Conservation (phyloP, 495 filamentous ascomycete genomes). For the Polyplosphaeria fusca region DNA sequence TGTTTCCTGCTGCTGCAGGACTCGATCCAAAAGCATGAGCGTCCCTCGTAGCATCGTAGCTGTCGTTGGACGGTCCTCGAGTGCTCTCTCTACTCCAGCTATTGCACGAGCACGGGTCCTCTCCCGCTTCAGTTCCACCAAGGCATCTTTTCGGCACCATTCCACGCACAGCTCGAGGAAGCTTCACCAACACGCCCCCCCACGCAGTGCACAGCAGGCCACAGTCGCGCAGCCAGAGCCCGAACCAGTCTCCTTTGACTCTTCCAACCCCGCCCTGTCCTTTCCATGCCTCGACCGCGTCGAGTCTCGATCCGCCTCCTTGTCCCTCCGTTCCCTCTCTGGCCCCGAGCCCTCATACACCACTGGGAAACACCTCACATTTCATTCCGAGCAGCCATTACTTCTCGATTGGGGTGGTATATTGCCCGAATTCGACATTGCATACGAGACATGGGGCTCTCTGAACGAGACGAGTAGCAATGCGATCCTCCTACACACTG, state of each 20-base stretch:
- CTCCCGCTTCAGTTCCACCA: neutral
- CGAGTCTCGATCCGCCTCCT: conserved; percentile 76
- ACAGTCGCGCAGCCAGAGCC: conserved; percentile 2
- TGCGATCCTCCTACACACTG: conserved; percentile 88
- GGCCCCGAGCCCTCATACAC: conserved; percentile 96
- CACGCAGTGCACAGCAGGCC: conserved; percentile 21
- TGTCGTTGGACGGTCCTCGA: neutral
- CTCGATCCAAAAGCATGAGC: conserved; percentile 14
- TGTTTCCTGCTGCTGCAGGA: neutral
- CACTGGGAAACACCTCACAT: conserved; percentile 72
- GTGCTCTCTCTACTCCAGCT: neutral
- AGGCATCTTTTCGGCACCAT: neutral
- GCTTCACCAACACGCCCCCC: conserved; percentile 27
- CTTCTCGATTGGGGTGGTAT: conserved; percentile 92
- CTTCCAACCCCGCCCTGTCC: conserved; percentile 84
- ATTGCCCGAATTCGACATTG: conserved; percentile 79
- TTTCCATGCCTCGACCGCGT: conserved; percentile 95
- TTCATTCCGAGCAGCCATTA: conserved; percentile 68
- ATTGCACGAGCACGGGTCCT: neutral
- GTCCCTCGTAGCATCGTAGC: conserved; percentile 24
- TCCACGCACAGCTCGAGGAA: conserved; percentile 26
- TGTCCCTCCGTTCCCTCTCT: conserved; percentile 66
- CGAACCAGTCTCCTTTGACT: conserved; percentile 35
- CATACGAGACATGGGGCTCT: conserved; percentile 90
- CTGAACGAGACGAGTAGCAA: conserved; percentile 82